Base-by-base conservation (phyloP, 805 yeast genomes). In the Barnettozyma californica region DNA sequence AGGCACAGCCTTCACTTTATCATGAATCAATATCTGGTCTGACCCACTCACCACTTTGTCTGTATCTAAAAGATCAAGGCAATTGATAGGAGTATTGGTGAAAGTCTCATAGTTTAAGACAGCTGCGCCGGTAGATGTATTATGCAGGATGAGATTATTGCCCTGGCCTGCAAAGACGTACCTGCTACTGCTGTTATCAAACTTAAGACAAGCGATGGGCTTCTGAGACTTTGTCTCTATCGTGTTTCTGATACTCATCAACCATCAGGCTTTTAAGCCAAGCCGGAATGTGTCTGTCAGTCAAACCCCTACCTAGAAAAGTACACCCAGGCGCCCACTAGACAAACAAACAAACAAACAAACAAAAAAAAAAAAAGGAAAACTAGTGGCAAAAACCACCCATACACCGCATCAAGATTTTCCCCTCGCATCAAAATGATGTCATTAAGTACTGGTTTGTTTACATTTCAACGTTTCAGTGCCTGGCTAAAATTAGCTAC, bases 41-140 rank as follows among this genome's bases (percentile, higher is more conserved):
- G 59, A 54, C 2, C 53, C 50, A 19, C 51, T 47, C 4, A 47
- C 49, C 9, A 58, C 29, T n/a, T 31, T 40, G 4, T 54, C 54
- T 2, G 47, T 10, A 10, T 44, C 41, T 11, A 43, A 14, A 6
- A 54, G 37, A 1, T 36, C 44, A 11, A 57, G n/a, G 2, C 50
- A 38, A 34, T 48, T 52, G 5, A 57, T 35, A 2, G 51, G 26
- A 5, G 40, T 21, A 34, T 48, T 49, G 25, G 47, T 40, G 31
- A 21, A 44, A 7, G 51, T 48, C 2, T 48, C 47, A 44, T 48
- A 48, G 14, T 29, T 8, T 27, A 43, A 10, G 9, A 47, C 35
- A 23, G 39, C 41, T 10, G 18, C n/a, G 4, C 44, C 37, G 37
- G 21, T 44, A 14, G 14, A 10, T 37, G 47, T 4, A 33, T 44